Evolutionary conservation across 2,329 filamentous ascomycete species (phyloP).

Genomic region (Salinomyces thailandicus): DNA sequence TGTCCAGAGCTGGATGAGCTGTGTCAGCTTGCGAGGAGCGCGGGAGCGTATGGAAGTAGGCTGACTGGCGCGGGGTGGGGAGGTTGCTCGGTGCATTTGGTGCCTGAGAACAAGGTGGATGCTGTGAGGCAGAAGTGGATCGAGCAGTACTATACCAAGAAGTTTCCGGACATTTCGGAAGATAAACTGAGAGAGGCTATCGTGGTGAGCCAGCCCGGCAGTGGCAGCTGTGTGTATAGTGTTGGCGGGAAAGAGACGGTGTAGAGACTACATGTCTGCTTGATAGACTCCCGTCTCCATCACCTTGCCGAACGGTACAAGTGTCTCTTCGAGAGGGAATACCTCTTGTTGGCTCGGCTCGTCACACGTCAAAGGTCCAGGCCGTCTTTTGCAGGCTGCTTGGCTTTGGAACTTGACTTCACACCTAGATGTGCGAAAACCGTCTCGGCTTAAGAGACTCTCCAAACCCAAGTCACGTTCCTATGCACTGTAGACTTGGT

Average conservation of each 20-base stretch:
- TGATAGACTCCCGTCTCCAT: no score
- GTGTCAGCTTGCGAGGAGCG: conserved; percentile 64
- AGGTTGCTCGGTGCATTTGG: conserved; percentile 87
- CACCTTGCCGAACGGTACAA: no score
- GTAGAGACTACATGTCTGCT: no score
- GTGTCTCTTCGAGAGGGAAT: no score
- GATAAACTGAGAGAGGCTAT: conserved; percentile 71
- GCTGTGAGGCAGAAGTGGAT: conserved; percentile 68
- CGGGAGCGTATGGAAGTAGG: conserved; percentile 74
- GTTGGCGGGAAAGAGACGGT: conserved; percentile 14
- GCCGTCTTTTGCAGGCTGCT: no score
- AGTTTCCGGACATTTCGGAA: conserved; percentile 54
- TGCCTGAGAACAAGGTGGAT: conserved; percentile 72
- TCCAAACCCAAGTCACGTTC: no score
- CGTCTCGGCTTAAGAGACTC: no score
- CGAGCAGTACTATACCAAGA: conserved; percentile 69
- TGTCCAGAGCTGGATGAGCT: conserved; percentile 87
- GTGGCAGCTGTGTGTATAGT: conserved; percentile 43
- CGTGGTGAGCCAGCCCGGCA: conserved; percentile 78
- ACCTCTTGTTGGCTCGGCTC: no score
- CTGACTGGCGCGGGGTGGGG: conserved; percentile 95
- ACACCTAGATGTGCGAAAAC: no score
- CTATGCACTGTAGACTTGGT: no score
- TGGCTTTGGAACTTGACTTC: no score
- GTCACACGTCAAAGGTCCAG: no score